These are phyloP conservation scores for Pythium plurisporium DNA, from an alignment of 352 stramenopile genomes.

Conservation along the genomic window DNA sequence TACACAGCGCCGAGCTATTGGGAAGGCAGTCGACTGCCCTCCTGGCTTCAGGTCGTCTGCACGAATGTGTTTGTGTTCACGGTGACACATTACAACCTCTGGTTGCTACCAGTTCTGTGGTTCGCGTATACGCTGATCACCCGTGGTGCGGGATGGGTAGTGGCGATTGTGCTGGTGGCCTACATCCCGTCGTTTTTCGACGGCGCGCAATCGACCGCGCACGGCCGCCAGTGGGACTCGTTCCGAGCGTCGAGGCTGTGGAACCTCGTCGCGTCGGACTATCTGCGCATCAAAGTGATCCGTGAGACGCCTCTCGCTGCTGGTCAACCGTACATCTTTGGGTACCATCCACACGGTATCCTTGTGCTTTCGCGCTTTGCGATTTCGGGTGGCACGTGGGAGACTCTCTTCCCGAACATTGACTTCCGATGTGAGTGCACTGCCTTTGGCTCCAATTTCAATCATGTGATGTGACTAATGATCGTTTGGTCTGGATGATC, in stretches of 20 bases:
- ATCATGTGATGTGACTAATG: not conserved
- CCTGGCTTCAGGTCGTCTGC: slow-evolving; percentile 34
- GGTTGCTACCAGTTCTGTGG: slow-evolving; percentile 30
- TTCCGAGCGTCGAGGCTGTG: slow-evolving; percentile 42
- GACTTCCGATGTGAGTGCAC: slow-evolving; percentile 32
- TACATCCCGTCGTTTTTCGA: slow-evolving; percentile 62
- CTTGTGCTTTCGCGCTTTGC: slow-evolving; percentile 62
- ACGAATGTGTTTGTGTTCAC: slow-evolving; percentile 49
- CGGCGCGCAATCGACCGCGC: slow-evolving; percentile 45
- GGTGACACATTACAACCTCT: slow-evolving; percentile 73
- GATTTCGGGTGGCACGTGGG: slow-evolving; percentile 62
- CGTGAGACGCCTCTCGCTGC: slow-evolving; percentile 52
- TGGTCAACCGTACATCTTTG: slow-evolving; percentile 65
- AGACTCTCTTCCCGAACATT: slow-evolving; percentile 56
- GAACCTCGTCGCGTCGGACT: slow-evolving; percentile 42
- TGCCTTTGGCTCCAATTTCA: too few relatives aligned
- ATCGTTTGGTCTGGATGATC: not conserved
- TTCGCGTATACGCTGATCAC: not conserved
- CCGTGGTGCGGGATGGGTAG: slow-evolving; percentile 39
- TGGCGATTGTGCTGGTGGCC: slow-evolving; percentile 35
- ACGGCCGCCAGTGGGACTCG: slow-evolving; percentile 38
- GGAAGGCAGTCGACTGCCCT: slow-evolving; percentile 32
- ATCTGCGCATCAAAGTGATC: slow-evolving; percentile 52
- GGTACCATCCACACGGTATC: slow-evolving; percentile 66
- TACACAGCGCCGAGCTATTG: slow-evolving; percentile 46